Evolutionary conservation across 2,329 filamentous ascomycete species (phyloP).

Genomic region (Stagonosporopsis rhizophila): DNA sequence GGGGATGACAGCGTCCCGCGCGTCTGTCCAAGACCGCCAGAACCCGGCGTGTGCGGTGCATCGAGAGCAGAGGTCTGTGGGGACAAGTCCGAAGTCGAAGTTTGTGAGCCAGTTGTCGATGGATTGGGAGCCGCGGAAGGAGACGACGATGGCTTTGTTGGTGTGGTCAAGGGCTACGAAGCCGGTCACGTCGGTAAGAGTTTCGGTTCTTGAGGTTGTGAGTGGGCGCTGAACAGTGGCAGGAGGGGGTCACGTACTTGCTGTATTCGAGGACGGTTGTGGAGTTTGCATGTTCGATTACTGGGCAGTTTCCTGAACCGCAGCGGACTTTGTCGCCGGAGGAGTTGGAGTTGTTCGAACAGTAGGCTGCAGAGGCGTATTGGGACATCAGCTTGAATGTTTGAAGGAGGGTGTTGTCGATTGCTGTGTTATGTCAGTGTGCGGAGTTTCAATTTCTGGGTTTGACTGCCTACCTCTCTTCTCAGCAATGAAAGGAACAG

Average conservation of each 20-base stretch:
- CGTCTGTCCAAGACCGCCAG: slow-evolving; percentile 63
- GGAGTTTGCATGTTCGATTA: slow-evolving; percentile 55
- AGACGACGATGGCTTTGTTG: slow-evolving; percentile 62
- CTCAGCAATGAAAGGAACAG: slow-evolving; percentile 25
- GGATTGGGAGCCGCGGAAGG: slow-evolving; percentile 65
- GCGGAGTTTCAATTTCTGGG: no score
- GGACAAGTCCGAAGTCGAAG: slow-evolving; percentile 52
- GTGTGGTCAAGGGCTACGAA: slow-evolving; percentile 56
- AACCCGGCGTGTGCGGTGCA: slow-evolving; percentile 69
- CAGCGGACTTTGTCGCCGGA: slow-evolving; percentile 54
- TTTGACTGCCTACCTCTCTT: slow-evolving; percentile 20
- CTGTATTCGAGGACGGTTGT: slow-evolving; percentile 55
- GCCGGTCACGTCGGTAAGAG: slow-evolving; percentile 54
- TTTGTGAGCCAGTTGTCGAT: slow-evolving; percentile 69
- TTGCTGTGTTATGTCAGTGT: slow-evolving; percentile 17
- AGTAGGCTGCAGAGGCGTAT: slow-evolving; percentile 63
- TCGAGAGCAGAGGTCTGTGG: slow-evolving; percentile 52
- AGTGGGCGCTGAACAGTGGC: not conserved
- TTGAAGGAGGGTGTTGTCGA: slow-evolving; percentile 28
- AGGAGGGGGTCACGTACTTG: slow-evolving; percentile 14
- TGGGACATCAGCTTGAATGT: slow-evolving; percentile 47
- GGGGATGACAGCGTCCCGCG: slow-evolving; percentile 52
- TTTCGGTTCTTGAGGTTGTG: slow-evolving; percentile 19
- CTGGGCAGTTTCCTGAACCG: slow-evolving; percentile 56
- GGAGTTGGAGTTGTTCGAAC: slow-evolving; percentile 55